Conservation (phyloP, 1,139 yeast genomes). For the Sugiyamaella xylanicola region DNA sequence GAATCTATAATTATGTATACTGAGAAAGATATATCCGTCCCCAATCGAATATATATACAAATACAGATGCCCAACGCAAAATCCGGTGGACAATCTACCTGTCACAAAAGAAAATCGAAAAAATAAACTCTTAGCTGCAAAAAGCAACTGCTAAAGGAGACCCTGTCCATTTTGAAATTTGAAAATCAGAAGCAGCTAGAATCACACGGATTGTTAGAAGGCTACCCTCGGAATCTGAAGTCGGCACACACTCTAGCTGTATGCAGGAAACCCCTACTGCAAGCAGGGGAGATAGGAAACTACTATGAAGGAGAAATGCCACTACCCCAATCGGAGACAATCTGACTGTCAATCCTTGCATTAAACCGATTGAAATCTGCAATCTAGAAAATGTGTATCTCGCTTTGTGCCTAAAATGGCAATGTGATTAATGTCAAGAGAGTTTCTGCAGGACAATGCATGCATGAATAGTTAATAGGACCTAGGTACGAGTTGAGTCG, state of each 20-base stretch:
- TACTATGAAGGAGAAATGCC: conserved; percentile 3
- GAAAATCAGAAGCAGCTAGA: neutral
- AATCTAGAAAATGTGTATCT: conserved; percentile 22
- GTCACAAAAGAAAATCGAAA: neutral
- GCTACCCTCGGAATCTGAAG: neutral
- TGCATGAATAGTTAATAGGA: neutral
- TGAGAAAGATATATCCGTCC: neutral
- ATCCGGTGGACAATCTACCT: neutral
- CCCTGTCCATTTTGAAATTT: neutral
- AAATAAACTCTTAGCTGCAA: neutral
- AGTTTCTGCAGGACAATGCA: conserved; percentile 3
- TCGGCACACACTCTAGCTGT: neutral
- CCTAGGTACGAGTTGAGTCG: neutral
- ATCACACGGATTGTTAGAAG: neutral
- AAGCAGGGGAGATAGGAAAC: conserved; percentile 15
- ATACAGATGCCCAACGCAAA: neutral
- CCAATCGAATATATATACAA: conserved; percentile 2
- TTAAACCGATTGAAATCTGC: conserved; percentile 20
- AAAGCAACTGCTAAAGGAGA: neutral
- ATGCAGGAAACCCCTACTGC: conserved; percentile 8
- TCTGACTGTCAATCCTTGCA: conserved; percentile 18
- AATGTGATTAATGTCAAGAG: conserved; percentile 14
- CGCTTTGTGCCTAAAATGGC: conserved; percentile 10
- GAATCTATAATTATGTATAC: neutral
- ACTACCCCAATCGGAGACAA: conserved; percentile 17